Evolutionary conservation across 139 green algal species (phyloP).

Genomic region (Medakamo hakoo): DNA sequence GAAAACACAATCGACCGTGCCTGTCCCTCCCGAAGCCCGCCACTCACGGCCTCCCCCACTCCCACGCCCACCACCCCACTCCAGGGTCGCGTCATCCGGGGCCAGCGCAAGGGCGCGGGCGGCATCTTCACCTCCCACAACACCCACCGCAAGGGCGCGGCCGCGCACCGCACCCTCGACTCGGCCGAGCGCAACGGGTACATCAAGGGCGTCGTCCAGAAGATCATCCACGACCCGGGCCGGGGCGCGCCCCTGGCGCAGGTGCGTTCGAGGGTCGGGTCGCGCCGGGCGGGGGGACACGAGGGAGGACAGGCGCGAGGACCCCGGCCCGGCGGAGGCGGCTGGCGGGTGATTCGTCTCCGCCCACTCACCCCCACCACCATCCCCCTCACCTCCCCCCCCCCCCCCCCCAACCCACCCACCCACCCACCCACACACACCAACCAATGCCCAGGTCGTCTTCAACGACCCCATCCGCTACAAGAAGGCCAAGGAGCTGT

Average conservation of each 20-base stretch:
- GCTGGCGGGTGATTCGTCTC: too few relatives aligned
- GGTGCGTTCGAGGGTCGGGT: constrained; percentile 34
- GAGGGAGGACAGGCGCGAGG: too few relatives aligned
- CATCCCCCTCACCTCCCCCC: not conserved
- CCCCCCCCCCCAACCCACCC: not conserved
- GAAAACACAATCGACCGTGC: too few relatives aligned
- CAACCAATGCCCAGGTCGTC: constrained; percentile 72
- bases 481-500: constrained; percentile 90
- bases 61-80: too few relatives aligned
- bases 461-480: constrained; percentile 89
- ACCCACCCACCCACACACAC: too few relatives aligned
- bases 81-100: constrained; percentile 93
- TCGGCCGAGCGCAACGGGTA: constrained; percentile 77
- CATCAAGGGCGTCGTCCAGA: constrained; percentile 87
- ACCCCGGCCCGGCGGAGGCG: too few relatives aligned
- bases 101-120: constrained; percentile 95
- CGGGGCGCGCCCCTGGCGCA: constrained; percentile 88
- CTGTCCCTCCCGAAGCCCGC: too few relatives aligned
- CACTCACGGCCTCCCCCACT: too few relatives aligned
- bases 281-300: not conserved
- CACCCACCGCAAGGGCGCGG: constrained; percentile 88
- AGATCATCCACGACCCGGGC: constrained; percentile 95
- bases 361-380: too few relatives aligned
- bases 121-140: constrained; percentile 92
- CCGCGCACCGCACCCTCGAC: constrained; percentile 73